Percentiles rank a stretch among this genome's conserved stretches.
Evolutionary conservation across 768 basidiomycete species (phyloP).

Genomic region (Tylopilus vinaceipallidus): DNA sequence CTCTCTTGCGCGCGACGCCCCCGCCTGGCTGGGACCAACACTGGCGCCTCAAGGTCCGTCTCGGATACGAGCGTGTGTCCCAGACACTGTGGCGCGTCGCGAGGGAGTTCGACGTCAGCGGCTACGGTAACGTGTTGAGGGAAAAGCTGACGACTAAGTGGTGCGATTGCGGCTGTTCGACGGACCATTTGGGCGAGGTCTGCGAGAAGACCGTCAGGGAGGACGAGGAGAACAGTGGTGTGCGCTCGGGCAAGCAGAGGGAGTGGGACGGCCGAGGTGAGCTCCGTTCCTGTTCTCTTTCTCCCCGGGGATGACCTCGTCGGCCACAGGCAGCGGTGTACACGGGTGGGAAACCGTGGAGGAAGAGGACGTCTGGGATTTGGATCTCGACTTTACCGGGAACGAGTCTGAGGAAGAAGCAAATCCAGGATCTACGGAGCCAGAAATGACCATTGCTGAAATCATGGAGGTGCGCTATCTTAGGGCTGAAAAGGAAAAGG

Average conservation of each 20-base stretch:
- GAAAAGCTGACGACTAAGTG: conserved; percentile 74
- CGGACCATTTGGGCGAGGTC: conserved; percentile 74
- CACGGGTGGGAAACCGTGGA: conserved; percentile 73
- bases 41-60: conserved; percentile 57
- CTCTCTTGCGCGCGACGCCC: conserved; percentile 28
- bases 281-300: neutral
- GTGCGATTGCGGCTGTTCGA: conserved; percentile 82
- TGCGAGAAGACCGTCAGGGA: conserved; percentile 71
- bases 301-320: neutral
- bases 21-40: conserved; percentile 50
- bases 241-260: conserved; percentile 61
- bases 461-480: conserved; percentile 75
- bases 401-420: conserved; percentile 50
- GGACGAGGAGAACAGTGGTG: conserved; percentile 61
- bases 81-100: conserved; percentile 71
- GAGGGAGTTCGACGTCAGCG: conserved; percentile 67
- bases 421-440: conserved; percentile 34
- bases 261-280: conserved; percentile 75
- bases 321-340: conserved; percentile 51
- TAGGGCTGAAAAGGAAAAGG: conserved; percentile 69
- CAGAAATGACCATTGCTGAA: conserved; percentile 64
- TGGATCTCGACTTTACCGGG: conserved; percentile 63
- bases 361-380: conserved; percentile 76
- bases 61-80: conserved; percentile 63
- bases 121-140: conserved; percentile 65